Evolutionary conservation across 768 basidiomycete genomes (phyloP).

Genomic region (Hygrophoropsis aurantiaca): DNA sequence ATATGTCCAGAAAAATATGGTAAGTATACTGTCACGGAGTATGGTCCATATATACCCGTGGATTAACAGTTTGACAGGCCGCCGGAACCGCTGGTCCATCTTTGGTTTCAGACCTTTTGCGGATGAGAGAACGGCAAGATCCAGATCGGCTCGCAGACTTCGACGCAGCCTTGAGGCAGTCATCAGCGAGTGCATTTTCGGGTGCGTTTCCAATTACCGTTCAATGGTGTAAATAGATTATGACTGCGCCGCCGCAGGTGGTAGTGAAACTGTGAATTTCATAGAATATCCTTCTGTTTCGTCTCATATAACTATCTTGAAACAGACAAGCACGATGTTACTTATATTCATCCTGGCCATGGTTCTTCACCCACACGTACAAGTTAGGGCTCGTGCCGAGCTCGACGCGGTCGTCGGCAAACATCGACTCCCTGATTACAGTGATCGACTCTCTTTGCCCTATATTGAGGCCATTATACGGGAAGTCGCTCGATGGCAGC

Average conservation of each 20-base stretch:
- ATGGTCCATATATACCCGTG: not conserved
- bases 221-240: not conserved
- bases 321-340: slow-evolving; percentile 9
- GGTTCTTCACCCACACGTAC: slow-evolving; percentile 16
- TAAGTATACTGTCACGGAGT: not conserved
- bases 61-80: not conserved
- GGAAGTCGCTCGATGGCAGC: slow-evolving; percentile 32
- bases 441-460: slow-evolving; percentile 18
- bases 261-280: slow-evolving; percentile 40
- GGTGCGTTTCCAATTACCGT: slow-evolving; percentile 12
- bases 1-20: slow-evolving; percentile 17
- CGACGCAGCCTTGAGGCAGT: slow-evolving; percentile 10
- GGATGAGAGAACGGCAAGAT: slow-evolving; percentile 8
- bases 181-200: slow-evolving; percentile 8
- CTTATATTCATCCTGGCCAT: slow-evolving; percentile 19
- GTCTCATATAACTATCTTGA: not conserved
- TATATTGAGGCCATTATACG: slow-evolving; percentile 33
- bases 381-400: slow-evolving; percentile 17
- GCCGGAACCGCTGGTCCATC: slow-evolving; percentile 14
- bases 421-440: slow-evolving; percentile 5
- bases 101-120: slow-evolving; percentile 19
- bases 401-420: slow-evolving; percentile 11
- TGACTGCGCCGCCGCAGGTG: slow-evolving; percentile 3
- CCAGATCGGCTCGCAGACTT: slow-evolving; percentile 7
- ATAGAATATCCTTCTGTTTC: not conserved